Base-by-base conservation (phyloP, 805 yeast species). In the Cyberlindnera misumaiensis region DNA sequence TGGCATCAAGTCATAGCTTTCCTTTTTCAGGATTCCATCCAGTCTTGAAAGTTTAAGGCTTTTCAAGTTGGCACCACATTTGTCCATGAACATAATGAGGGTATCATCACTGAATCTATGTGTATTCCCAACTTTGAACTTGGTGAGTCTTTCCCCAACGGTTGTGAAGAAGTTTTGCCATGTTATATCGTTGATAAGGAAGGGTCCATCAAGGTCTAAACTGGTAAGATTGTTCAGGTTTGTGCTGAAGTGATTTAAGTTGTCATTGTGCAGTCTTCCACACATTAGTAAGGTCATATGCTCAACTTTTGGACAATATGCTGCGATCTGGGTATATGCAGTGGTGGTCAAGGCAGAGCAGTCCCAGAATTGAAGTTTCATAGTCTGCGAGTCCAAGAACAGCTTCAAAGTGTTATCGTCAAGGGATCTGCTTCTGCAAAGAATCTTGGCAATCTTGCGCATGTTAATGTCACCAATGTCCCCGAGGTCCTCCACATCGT, bases 211-310 rank as follows among this genome's bases (percentile, higher is more conserved):
- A 28, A 93, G 62, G n/a, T 72, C 64, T 7, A 90, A 40, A 11
- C 73, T 66, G 12, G 58, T 65, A 34, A 93, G 64, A 24, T 72
- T 60, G 0, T 63, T 62, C 30, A 90, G 64, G 45, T 84, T 80
- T 9, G 75, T 63, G 4, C 75, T 71, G 43, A 73, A 75, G 54
- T 86, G 83, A 13, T 65, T 55, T 42, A 93, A 57, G 41, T 83
- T 81, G 45, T 81, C 88, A 55, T 84, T 84, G 49, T 83, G 87
- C 30, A 93, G 63, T 49, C 84, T 89, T 4, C 98, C 98, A 65
- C 97, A 90, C 97, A 89, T 90, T 42, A 78, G 77, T 32, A 93
- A 63, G 0, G 80, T 80, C 32, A 93, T 57, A 1, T 67, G 58
- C 46, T 73, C 78, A 4, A 93, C 44, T 20, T 80, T 68, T 0